phyloP scores from a whole-genome alignment of 75 land plant genomes.

The Cunninghamia lanceolata region DNA sequence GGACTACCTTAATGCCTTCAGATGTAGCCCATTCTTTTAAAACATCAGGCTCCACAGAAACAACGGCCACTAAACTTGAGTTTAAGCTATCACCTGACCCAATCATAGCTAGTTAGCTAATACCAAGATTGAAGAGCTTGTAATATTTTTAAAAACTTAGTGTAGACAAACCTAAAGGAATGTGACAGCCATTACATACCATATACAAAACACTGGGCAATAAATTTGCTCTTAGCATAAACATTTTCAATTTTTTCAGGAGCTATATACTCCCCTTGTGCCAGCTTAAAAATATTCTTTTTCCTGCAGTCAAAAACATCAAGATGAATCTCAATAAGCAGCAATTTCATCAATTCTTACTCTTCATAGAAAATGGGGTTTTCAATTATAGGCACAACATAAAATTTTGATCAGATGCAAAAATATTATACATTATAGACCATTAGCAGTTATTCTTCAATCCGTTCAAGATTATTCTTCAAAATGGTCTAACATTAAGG shows the following conservation, averaged over 20 bases:
- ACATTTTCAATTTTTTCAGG: conserved; percentile 99
- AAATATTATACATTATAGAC: not conserved
- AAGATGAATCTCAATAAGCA: conserved; percentile 2
- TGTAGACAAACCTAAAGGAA: not conserved
- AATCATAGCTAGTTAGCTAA: not conserved
- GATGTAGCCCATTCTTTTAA: conserved; percentile 86
- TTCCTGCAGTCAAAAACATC: conserved; percentile 49
- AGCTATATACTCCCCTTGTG: conserved; percentile 99
- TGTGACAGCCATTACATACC: conserved; percentile 41
- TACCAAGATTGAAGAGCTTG: not conserved
- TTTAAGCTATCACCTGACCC: conserved; percentile 91
- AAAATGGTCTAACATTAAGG: not conserved
- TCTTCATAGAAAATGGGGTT: not conserved
- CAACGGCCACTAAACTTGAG: conserved; percentile 80
- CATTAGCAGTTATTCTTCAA: not conserved
- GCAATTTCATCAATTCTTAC: not conserved
- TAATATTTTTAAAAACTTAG: not conserved
- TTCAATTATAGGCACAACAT: not conserved
- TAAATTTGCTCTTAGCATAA: conserved; percentile 86
- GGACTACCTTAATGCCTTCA: conserved; percentile 81
- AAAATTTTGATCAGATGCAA: not conserved
- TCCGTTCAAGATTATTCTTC: not conserved
- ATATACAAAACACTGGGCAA: conserved; percentile 89
- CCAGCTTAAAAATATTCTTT: conserved; percentile 98
- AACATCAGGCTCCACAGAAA: conserved; percentile 77